Base-by-base conservation (phyloP, 2,329 filamentous ascomycete species). In the Colletotrichum tamarilloi region DNA sequence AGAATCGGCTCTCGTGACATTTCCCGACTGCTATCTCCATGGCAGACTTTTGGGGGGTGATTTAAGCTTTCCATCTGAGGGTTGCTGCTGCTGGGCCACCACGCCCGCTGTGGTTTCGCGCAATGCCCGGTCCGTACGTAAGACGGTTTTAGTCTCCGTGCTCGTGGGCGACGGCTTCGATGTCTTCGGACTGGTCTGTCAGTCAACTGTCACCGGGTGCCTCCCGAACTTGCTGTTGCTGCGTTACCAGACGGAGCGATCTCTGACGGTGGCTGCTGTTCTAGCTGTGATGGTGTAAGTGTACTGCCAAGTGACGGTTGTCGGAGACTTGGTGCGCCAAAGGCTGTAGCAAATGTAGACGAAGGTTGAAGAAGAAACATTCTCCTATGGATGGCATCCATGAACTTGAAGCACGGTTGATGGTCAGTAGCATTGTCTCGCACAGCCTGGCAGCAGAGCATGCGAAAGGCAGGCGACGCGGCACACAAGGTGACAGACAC, bases 31-130 rank as follows among this genome's bases (percentile, higher is more conserved):
- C 53, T 28, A 59, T 57, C 49, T 35, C 59, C 60, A 28, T 24
- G n/a, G 19, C 1, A 42, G 22, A 59, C 42, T 26, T 30, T 26
- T 60, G 3, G 53, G 56, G 19, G 26, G 59, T 24, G 62, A 42
- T 16, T 73, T 64, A 73, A 70, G 60, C 67, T 73, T 73, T 73
- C 46, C 67, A 62, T 62, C 53, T 49, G 66, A 72, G 58, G 59
- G 67, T 55, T 53, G 53, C 28, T 65, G 46, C 22, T 64, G 65
- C 67, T 42, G 58, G 55, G 19, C 52, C 58, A 62, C 56, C 62
- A 65, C 71, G 60, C 67, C 71, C 60, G 55, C 60, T 65, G 67
- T 38, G 53, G 70, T 65, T 70, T 73, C 55, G 56, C 60, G 67
- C 67, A 73, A 66, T 70, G 71, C 67, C 67, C 71, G 71, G 60